Evolutionary conservation across 2,329 filamentous ascomycete genomes (phyloP), one percentile per base, ranked within the genome.

Genomic region (Intubia oerlemansii): DNA sequence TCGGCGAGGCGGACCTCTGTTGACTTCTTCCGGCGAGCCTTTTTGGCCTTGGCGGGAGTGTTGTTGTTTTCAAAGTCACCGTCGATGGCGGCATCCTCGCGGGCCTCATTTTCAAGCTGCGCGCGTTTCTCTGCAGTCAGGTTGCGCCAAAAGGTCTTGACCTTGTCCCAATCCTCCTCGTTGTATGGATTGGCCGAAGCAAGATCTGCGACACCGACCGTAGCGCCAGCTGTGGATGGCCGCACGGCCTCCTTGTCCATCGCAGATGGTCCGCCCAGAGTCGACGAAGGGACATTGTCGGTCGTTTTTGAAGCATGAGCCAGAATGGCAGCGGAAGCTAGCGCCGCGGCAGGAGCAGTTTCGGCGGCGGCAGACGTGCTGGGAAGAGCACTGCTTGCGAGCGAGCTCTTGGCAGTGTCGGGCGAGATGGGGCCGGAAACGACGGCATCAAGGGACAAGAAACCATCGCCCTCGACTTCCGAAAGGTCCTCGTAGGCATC

Each of bases 401-500:
- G 30, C 9, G 31, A 28, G 9, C 18, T 31, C 18, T 29, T 30
- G 9, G 27, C 10, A 16, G 32, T 17, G 25, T 42, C 39, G 19
- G 44, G 36, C 29, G 43, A 36, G 2, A 55, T 40, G 4, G 74
- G 67, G 26, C 59, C 67, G 13, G 71, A 63, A 2, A 80, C 59
- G 7, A 82, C 64, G 9, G 77, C 77, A 45, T 82, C 62, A 7
- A 84, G 55, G 5, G 75, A 82, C 41, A 68, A 57, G 41, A 80
- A 84, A 0, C 72, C 76, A 26, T 65, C 63, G 3, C 61, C 62
- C 22, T 75, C 70, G 4, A 58, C 42, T 10, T 79, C 70, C 0
- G 65, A 66, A 0, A 75, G 52, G 34, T 81, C 73, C 47, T 84
- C 78, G 30, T 73, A 73, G 1, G 77, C 77, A 47, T 84, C 78